phyloP scores from a whole-genome alignment of 441 rosid species.

The Gossypium schwendimanii region DNA sequence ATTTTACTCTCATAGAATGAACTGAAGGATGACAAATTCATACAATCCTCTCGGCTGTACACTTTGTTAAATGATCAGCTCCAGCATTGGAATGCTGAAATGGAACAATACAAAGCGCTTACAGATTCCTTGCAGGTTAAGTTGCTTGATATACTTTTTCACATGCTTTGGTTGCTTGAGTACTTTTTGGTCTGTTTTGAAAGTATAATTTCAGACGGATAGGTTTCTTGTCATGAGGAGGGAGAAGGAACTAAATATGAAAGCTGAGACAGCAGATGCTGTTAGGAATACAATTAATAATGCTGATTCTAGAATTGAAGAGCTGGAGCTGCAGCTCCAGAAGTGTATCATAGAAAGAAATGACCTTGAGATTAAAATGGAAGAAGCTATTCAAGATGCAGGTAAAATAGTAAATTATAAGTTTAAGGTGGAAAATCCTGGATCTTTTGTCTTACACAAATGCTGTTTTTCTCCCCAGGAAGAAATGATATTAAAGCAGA shows the following conservation, averaged over 20 bases:
- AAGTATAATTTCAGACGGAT: constrained; percentile 58
- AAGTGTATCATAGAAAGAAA: constrained; percentile 74
- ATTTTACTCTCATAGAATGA: constrained; percentile 47
- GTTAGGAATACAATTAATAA: constrained; percentile 43
- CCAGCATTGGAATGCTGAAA: constrained; percentile 70
- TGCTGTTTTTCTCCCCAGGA: constrained; percentile 40
- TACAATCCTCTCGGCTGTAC: constrained; percentile 63
- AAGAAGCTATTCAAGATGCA: constrained; percentile 84
- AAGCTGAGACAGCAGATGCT: constrained; percentile 67
- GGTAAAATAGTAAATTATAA: constrained; percentile 35
- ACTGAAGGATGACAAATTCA: constrained; percentile 72
- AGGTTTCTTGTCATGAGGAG: constrained; percentile 64
- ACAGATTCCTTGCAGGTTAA: constrained; percentile 5
- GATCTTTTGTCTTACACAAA: constrained; percentile 19
- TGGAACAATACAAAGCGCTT: constrained; percentile 10
- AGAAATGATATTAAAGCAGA: constrained; percentile 82
- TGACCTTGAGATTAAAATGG: constrained; percentile 78
- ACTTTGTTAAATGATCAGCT: constrained; percentile 70
- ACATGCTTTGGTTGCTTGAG: constrained; percentile 14
- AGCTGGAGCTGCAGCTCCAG: constrained; percentile 69
- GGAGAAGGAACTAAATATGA: constrained; percentile 68
- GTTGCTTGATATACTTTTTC: constrained; percentile 13
- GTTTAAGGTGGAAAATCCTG: not conserved
- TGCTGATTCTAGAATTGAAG: constrained; percentile 60
- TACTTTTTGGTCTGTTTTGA: constrained; percentile 22